phyloP scores from a whole-genome alignment of 2,329 filamentous ascomycete genomes.

The Diaporthe destruens region DNA sequence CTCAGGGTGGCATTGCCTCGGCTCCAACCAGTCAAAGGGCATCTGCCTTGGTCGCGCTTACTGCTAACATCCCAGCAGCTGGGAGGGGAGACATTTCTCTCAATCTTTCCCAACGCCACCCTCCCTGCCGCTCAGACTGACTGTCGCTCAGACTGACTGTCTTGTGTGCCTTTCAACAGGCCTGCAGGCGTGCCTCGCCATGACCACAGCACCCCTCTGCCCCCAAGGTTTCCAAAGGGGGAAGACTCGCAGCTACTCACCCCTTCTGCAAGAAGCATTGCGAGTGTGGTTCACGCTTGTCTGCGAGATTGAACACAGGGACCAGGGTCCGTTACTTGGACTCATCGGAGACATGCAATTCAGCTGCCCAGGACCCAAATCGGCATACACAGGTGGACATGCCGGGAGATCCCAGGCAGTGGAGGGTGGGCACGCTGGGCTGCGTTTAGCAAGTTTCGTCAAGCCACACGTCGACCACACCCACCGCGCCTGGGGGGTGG shows the following conservation, averaged over 20 bases:
- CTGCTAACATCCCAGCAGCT: conserved; percentile 32
- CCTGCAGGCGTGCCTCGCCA: conserved; percentile 11
- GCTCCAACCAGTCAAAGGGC: conserved; percentile 34
- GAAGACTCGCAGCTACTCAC: conserved; percentile 6
- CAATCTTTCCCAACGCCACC: conserved; percentile 27
- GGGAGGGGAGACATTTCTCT: conserved; percentile 7
- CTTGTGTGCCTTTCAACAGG: conserved; percentile 6
- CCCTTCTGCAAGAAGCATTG: conserved; percentile 23
- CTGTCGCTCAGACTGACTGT: no score
- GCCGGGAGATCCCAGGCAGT: conserved; percentile 32
- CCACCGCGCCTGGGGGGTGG: conserved; percentile 5
- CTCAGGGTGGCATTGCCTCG: conserved; percentile 39
- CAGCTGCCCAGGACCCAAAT: conserved; percentile 26
- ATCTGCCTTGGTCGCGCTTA: conserved; percentile 35
- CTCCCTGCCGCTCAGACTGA: conserved; percentile 17
- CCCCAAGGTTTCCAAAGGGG: background rate
- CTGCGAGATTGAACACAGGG: conserved; percentile 31
- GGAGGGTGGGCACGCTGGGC: conserved; percentile 14
- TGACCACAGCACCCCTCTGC: conserved; percentile 5
- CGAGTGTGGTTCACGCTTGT: conserved; percentile 2
- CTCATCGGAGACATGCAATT: conserved; percentile 30
- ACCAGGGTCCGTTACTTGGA: conserved; percentile 8
- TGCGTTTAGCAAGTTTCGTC: conserved; percentile 31
- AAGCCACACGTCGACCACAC: conserved; percentile 29
- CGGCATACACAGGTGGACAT: conserved; percentile 24